Evolutionary conservation across 108 stramenopile species (phyloP), one percentile per base, ranked within the genome.

Genomic region (Aurantiochytrium sp.): DNA sequence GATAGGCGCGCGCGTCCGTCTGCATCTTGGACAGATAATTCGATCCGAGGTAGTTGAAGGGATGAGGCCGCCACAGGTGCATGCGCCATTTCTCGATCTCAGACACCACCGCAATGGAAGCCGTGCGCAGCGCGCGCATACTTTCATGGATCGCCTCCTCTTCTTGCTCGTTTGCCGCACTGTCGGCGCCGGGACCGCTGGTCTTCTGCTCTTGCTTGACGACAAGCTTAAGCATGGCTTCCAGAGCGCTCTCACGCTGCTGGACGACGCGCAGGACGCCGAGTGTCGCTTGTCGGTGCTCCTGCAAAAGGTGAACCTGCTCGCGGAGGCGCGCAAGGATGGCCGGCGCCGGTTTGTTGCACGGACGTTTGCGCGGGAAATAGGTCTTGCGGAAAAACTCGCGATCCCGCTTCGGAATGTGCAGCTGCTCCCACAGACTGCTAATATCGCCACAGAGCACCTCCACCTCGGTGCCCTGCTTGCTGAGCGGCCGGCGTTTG

Each of bases 321-420:
- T 93, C 27, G 91, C 94, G 22, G 59, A 89, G 17, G 6, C 42
- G 42, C 39, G 39, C 45, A 2, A 81, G 73, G 10, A 55, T 94
- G 53, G 90, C 86, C 5, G 89, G 94, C 4, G 42, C 54, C 55
- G 94, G 94, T 0, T 93, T 96, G 53, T 90, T 94, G 4, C 65
- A 88, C 12, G 87, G 89, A n/a, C 89, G 91, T 41, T 94, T 96
- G 88, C 85, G 85, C 12, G 85, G 52, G 24, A 54, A 54, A 42
- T 69, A 39, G 32, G 36, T 55, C 17, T 54, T 36, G 37, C 86
- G 30, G 24, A 81, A 81, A 48, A 81, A 81, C 10, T 41, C 45
- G 42, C 73, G 39, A 48, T 81, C 73, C 27, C 73, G 12, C 2
- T 81, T 41, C 21, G 73, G 73, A 48, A 81, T 48, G 45, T 81